Evolutionary conservation across 768 basidiomycete species (phyloP).

Genomic region (Nidularia sp.): DNA sequence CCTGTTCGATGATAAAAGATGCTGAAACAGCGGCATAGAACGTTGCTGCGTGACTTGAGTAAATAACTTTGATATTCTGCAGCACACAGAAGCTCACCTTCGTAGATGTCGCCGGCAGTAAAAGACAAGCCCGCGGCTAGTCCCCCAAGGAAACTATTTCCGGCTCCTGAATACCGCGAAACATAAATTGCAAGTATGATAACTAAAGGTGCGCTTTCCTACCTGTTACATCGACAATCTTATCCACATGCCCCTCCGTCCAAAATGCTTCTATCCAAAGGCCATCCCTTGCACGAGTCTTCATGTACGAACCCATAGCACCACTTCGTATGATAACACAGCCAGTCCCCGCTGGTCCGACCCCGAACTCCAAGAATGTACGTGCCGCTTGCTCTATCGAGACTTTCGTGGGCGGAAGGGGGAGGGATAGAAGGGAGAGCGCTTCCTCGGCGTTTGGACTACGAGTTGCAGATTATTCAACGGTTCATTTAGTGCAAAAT

Average conservation of each 20-base stretch:
- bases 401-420: constrained; percentile 40
- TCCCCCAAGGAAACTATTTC: constrained; percentile 86
- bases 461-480: neutral
- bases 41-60: constrained; percentile 38
- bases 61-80: constrained; percentile 2
- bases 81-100: constrained; percentile 45
- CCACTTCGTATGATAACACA: constrained; percentile 76
- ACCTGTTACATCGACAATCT: constrained; percentile 83
- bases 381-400: constrained; percentile 65
- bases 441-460: constrained; percentile 91
- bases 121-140: constrained; percentile 68
- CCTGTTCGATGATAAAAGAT: constrained; percentile 80
- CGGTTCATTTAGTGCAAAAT: no score
- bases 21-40: constrained; percentile 80
- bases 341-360: constrained; percentile 46
- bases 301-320: constrained; percentile 64
- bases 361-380: constrained; percentile 56
- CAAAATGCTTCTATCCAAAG: constrained; percentile 79
- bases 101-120: constrained; percentile 51
- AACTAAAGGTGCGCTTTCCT: constrained; percentile 7
- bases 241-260: constrained; percentile 37
- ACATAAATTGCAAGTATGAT: constrained; percentile 5
- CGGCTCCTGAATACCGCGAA: constrained; percentile 58
- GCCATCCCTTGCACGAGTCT: constrained; percentile 28
- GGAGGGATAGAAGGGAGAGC: constrained; percentile 55